Evolutionary conservation across 129 eudicot species (phyloP).

Genomic region (Flaveria ramosissima): DNA sequence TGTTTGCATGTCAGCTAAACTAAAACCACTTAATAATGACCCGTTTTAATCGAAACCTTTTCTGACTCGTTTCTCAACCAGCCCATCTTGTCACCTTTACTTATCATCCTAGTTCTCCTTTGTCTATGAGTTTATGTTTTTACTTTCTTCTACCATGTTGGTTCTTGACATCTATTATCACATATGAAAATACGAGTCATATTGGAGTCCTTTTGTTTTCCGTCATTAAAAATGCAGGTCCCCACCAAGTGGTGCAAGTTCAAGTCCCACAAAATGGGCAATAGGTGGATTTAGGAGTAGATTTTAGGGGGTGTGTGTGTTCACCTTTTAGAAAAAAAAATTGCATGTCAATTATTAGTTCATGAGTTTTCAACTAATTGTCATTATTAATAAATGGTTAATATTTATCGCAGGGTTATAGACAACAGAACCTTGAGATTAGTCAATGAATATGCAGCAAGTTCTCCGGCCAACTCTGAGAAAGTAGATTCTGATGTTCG

Average conservation of each 20-base stretch:
- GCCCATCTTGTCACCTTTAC: not conserved
- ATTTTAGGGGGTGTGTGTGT: no score
- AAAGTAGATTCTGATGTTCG: conserved; percentile 68
- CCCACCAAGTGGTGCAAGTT: no score
- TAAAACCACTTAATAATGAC: not conserved
- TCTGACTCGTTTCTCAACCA: not conserved
- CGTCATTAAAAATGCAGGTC: conserved; percentile 16
- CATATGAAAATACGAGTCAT: not conserved
- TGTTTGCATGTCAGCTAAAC: not conserved
- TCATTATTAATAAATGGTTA: conserved; percentile 15
- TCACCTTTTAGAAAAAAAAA: no score
- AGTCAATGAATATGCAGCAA: conserved; percentile 67
- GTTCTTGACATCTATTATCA: conserved; percentile 10
- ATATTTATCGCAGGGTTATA: conserved; percentile 61
- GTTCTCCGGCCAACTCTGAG: conserved; percentile 71
- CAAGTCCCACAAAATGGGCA: no score
- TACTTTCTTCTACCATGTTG: not conserved
- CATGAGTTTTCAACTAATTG: conserved; percentile 9
- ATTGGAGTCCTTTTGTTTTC: not conserved
- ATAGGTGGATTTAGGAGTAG: no score
- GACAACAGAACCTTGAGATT: conserved; percentile 79
- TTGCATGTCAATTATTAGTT: not conserved
- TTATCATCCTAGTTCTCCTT: not conserved
- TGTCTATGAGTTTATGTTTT: conserved; percentile 4
- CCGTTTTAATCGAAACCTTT: not conserved